Conservation (phyloP, 2,329 filamentous ascomycete genomes). For the Pestalotiopsis fici region DNA sequence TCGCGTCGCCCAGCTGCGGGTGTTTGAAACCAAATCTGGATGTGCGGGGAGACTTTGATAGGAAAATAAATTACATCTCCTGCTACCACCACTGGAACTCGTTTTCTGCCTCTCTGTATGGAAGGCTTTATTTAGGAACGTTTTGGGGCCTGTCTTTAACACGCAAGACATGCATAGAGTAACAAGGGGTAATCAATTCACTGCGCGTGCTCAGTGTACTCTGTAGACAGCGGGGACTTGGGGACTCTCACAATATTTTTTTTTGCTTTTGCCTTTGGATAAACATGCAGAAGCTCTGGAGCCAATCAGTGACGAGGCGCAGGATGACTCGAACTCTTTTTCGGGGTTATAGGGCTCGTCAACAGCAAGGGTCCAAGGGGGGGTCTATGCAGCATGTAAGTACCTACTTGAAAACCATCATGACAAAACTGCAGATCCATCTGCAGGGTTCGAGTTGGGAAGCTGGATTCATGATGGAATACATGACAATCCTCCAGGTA, state of each 20-base stretch:
- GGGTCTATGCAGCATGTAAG: neutral
- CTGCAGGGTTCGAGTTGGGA: slow-evolving; percentile 2
- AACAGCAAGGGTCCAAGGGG: neutral
- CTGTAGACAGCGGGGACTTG: neutral
- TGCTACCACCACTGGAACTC: neutral
- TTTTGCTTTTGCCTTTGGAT: neutral
- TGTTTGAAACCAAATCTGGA: neutral
- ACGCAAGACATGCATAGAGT: neutral
- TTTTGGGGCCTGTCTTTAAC: neutral
- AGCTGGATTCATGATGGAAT: neutral
- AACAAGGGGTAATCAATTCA: too few relatives aligned
- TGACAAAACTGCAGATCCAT: neutral
- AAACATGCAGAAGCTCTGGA: slow-evolving; percentile 5
- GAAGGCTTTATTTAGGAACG: neutral
- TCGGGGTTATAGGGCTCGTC: neutral
- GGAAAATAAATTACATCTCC: neutral
- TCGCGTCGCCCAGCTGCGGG: neutral
- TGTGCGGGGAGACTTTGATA: slow-evolving; percentile 1
- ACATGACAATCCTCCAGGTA: neutral
- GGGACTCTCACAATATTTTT: neutral
- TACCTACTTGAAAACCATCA: neutral
- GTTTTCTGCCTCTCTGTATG: too few relatives aligned
- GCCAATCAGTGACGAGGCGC: neutral
- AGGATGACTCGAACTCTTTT: neutral
- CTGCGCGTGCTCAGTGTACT: too few relatives aligned